phyloP scores from a whole-genome alignment of 805 yeast genomes.

The Metschnikowia continentalis region DNA sequence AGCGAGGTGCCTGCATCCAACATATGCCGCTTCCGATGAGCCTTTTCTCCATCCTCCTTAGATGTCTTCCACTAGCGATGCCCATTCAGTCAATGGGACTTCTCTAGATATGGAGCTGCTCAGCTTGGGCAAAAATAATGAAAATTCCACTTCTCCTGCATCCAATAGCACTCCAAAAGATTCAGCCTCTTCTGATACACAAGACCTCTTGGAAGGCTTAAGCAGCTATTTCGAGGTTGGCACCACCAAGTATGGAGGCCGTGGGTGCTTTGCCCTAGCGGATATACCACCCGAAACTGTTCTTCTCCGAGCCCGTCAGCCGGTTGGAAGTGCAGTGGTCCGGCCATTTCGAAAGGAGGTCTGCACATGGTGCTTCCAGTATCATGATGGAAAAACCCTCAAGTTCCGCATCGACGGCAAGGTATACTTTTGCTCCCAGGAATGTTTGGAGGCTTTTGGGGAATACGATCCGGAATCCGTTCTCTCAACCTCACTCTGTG shows the following conservation, averaged over 20 bases:
- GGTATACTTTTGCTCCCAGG: constrained; percentile 49
- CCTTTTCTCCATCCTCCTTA: not conserved
- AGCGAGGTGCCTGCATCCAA: not conserved
- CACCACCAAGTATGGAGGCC: constrained; percentile 49
- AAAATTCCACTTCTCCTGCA: not conserved
- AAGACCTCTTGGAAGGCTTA: constrained; percentile 7
- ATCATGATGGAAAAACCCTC: constrained; percentile 44
- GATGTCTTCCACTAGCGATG: not conserved
- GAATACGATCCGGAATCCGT: constrained; percentile 32
- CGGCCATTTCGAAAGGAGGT: constrained; percentile 60
- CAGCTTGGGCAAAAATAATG: not conserved
- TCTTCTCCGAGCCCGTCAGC: constrained; percentile 36
- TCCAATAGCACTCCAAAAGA: too few species aligned
- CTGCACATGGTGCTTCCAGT: constrained; percentile 51
- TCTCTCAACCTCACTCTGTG: constrained; percentile 33
- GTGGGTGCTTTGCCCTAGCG: constrained; percentile 53
- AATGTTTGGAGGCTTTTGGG: constrained; percentile 39
- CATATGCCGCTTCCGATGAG: not conserved
- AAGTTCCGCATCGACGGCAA: constrained; percentile 33
- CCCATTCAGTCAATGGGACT: not conserved
- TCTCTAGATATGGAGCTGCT: not conserved
- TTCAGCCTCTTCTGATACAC: not conserved
- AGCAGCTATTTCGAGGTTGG: constrained; percentile 26
- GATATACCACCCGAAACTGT: constrained; percentile 39
- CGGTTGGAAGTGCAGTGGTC: constrained; percentile 46